Evolutionary conservation across 805 yeast genomes (phyloP).

Genomic region (Pichia heedii): DNA sequence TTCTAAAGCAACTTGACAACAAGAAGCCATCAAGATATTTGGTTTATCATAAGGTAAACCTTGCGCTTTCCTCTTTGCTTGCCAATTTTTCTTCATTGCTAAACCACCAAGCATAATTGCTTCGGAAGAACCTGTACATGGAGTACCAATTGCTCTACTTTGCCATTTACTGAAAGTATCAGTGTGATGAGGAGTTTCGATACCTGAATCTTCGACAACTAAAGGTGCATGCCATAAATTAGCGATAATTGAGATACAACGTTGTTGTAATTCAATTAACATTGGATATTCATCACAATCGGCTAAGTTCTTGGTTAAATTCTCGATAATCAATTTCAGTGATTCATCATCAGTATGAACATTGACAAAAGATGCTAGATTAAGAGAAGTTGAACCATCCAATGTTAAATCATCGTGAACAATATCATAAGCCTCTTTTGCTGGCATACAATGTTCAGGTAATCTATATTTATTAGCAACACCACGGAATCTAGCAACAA

Average conservation of each 20-base stretch:
- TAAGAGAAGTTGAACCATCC: slow-evolving; percentile 78
- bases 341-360: slow-evolving; percentile 54
- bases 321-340: slow-evolving; percentile 49
- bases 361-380: slow-evolving; percentile 84
- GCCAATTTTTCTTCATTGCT: slow-evolving; percentile 90
- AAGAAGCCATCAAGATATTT: slow-evolving; percentile 83
- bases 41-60: slow-evolving; percentile 61
- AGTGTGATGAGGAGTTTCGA: slow-evolving; percentile 8
- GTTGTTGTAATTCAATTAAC: slow-evolving; percentile 63
- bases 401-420: slow-evolving; percentile 66
- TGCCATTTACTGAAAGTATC: slow-evolving; percentile 5
- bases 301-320: slow-evolving; percentile 79
- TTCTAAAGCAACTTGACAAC: slow-evolving; percentile 91
- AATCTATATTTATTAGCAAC: slow-evolving; percentile 45
- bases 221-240: slow-evolving; percentile 72
- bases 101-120: slow-evolving; percentile 91
- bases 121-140: slow-evolving; percentile 91
- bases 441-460: slow-evolving; percentile 46
- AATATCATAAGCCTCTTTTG: slow-evolving; percentile 48
- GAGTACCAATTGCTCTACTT: slow-evolving; percentile 62
- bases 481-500: slow-evolving; percentile 28
- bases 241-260: slow-evolving; percentile 75
- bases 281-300: slow-evolving; percentile 93
- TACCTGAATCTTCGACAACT: slow-evolving; percentile 14
- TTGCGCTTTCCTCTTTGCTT: slow-evolving; percentile 45